Evolutionary conservation across 2,329 filamentous ascomycete genomes (phyloP), one percentile per base, ranked within the genome.

Genomic region (Aspergillus sp.): DNA sequence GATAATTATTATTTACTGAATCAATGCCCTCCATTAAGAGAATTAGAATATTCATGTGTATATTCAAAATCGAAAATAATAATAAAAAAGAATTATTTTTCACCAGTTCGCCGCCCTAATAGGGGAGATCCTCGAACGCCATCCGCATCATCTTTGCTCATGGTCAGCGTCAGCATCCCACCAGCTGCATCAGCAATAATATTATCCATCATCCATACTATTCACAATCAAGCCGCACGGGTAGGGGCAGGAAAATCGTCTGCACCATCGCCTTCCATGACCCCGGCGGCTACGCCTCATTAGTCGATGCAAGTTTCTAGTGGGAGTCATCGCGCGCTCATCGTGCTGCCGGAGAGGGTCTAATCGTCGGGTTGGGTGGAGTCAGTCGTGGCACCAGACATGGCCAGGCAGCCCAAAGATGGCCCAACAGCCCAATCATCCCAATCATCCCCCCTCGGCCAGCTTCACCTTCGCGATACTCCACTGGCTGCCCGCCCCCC

Each of bases 301-400:
- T 71, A 52, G 69, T 66, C 60, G 65, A 59, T 71, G 70, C 70
- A 69, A 69, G 68, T 68, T 70, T 69, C 55, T 55, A 57, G 27
- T 55, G 52, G 39, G 54, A 62, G 57, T 61, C 68, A 66, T 66
- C 65, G 41, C 53, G 41, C 30, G 39, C 62, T 70, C 66, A 66
- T 63, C 66, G 65, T 67, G 57, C 59, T 61, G 49, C 50, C 47
- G 54, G 47, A 21, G 52, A 54, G 38, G 49, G 54, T 59, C 54
- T 64, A 60, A 64, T 66, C 64, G 64, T 65, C 62, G 68, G 32
- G 66, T 62, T 58, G 50, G 57, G 71, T 71, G 67, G 70, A 70
- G 74, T 73, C 71, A 68, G 72, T 77, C 75, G 76, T 78, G 75
- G 76, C 76, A 76, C 76, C 76, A 74, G 65, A 69, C 69, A 72